Evolutionary conservation across 352 stramenopile species (phyloP).

Genomic region (Globisporangium solare): DNA sequence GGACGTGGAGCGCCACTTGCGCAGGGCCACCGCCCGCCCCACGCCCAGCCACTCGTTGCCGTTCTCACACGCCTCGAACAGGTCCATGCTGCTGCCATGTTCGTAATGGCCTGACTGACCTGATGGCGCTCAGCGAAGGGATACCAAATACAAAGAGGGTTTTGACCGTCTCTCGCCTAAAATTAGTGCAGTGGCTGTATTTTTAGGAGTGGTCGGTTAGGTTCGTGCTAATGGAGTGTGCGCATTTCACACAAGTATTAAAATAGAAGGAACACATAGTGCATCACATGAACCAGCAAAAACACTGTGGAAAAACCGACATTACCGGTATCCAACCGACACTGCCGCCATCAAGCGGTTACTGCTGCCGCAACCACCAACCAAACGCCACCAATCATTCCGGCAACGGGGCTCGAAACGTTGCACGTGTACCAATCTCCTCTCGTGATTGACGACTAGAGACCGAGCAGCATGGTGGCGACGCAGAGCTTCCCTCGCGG

Average conservation of each 20-base stretch:
- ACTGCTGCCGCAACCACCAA: not conserved
- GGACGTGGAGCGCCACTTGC: not conserved
- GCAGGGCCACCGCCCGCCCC: not conserved
- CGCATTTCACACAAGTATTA: too few species aligned
- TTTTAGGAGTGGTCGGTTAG: too few species aligned
- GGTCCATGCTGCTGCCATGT: constrained; percentile 47
- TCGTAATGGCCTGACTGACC: too few species aligned
- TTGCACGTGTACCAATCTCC: constrained; percentile 9
- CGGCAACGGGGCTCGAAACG: constrained; percentile 5
- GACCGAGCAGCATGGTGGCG: constrained; percentile 19
- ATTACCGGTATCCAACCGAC: not conserved
- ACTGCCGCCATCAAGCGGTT: not conserved
- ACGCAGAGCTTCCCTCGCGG: constrained; percentile 65
- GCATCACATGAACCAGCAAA: too few species aligned
- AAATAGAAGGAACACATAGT: too few species aligned
- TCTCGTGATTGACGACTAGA: not conserved
- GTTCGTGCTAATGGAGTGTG: too few species aligned
- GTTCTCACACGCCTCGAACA: constrained; percentile 79
- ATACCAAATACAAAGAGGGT: not conserved
- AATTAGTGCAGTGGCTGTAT: too few species aligned
- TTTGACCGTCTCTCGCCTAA: too few species aligned
- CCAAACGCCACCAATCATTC: constrained; percentile 7
- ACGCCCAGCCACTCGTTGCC: constrained; percentile 35
- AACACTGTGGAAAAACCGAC: too few species aligned
- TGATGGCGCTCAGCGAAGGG: not conserved